These are phyloP conservation scores for Mortierella sp. DNA, from an alignment of 371 early-diverging fungal species.

Conservation along the genomic window DNA sequence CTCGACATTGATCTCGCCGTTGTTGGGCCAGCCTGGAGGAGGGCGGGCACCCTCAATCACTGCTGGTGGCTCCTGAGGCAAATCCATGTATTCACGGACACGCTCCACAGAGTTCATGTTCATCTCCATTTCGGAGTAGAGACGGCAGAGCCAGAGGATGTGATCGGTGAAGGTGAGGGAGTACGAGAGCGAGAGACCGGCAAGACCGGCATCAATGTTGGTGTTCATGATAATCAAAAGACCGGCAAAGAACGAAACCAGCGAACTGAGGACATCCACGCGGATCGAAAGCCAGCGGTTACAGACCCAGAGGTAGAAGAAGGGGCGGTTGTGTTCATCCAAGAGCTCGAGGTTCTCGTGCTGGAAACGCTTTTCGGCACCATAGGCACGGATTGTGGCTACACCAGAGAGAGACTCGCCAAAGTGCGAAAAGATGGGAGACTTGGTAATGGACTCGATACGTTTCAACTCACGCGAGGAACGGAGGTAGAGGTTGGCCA, in stretches of 20 bases:
- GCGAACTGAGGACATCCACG: slow-evolving; percentile 78
- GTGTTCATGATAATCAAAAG: slow-evolving; percentile 65
- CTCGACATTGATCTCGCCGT: slow-evolving; percentile 74
- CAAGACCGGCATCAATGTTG: slow-evolving; percentile 79
- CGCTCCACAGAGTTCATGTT: slow-evolving; percentile 91
- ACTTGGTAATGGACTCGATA: slow-evolving; percentile 82
- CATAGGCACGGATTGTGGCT: slow-evolving; percentile 84
- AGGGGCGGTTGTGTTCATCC: slow-evolving; percentile 84
- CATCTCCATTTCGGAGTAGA: slow-evolving; percentile 87
- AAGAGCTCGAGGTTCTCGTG: slow-evolving; percentile 68
- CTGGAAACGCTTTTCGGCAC: slow-evolving; percentile 71
- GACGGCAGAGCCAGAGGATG: slow-evolving; percentile 85
- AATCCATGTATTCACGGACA: slow-evolving; percentile 77
- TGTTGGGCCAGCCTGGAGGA: slow-evolving; percentile 78
- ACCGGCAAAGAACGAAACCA: slow-evolving; percentile 81
- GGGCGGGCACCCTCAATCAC: slow-evolving; percentile 63
- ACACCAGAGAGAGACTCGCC: slow-evolving; percentile 84
- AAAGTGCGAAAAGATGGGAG: slow-evolving; percentile 86
- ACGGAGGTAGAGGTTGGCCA: slow-evolving; percentile 75
- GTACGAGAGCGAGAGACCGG: slow-evolving; percentile 86
- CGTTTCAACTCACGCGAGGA: slow-evolving; percentile 93
- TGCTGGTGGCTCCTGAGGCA: slow-evolving; percentile 80
- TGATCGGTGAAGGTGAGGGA: slow-evolving; percentile 77
- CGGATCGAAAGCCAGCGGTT: slow-evolving; percentile 94
- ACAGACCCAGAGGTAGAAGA: slow-evolving; percentile 85